Percentiles rank a stretch among this genome's conserved stretches.
phyloP scores from a whole-genome alignment of 345 rosid species.

The Lepidium didymum region DNA sequence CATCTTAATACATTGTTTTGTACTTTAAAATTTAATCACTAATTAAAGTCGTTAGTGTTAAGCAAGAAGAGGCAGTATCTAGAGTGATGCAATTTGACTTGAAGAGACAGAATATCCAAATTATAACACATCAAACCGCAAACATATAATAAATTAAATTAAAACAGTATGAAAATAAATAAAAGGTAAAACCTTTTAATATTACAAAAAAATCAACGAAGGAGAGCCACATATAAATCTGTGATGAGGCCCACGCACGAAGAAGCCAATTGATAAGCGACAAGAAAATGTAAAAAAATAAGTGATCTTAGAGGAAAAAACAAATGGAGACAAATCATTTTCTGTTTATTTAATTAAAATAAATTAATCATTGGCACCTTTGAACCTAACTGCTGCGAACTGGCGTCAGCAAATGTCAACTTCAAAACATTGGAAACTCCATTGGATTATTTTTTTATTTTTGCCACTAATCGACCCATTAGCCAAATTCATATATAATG shows the following conservation, averaged over 20 bases:
- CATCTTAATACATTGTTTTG: background rate
- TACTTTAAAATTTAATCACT: background rate
- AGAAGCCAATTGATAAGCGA: conserved; percentile 20
- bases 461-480: too few relatives aligned
- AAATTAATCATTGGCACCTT: conserved; percentile 30
- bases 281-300: conserved; percentile 14
- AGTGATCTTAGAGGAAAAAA: conserved; percentile 15
- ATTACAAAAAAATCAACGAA: background rate
- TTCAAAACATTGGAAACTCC: conserved; percentile 35
- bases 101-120: conserved; percentile 30
- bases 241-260: conserved; percentile 15
- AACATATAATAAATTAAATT: background rate
- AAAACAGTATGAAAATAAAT: background rate
- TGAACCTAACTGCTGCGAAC: conserved; percentile 35
- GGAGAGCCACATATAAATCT: conserved; percentile 22
- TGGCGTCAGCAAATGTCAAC: conserved; percentile 42
- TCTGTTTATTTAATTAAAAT: conserved; percentile 2
- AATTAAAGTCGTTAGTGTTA: background rate
- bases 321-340: conserved; percentile 16
- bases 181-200: background rate
- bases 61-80: conserved; percentile 12
- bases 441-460: conserved; percentile 6
- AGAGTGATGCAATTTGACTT: conserved; percentile 16
- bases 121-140: conserved; percentile 6
- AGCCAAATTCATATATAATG: too few relatives aligned